These are phyloP conservation scores for Leptographium lundbergii DNA, from an alignment of 2,329 filamentous ascomycete genomes.

Conservation along the genomic window DNA sequence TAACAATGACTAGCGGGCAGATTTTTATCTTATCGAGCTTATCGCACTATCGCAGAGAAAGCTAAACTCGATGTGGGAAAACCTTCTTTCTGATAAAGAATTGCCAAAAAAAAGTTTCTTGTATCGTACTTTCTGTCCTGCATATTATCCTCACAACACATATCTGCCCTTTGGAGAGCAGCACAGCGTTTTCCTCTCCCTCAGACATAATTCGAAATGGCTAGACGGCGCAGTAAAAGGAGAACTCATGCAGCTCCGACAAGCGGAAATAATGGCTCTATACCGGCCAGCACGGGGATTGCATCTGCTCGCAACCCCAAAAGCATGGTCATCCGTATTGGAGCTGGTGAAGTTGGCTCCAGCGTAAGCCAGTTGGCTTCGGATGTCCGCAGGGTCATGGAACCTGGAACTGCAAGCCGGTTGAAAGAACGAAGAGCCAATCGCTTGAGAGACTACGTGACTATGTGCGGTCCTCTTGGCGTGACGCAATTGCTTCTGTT, in stretches of 20 bases:
- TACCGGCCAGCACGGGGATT: slow-evolving; percentile 42
- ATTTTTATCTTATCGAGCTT: not conserved
- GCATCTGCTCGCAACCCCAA: slow-evolving; percentile 63
- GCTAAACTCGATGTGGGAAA: not conserved
- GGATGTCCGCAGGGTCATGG: slow-evolving; percentile 89
- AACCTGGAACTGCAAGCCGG: slow-evolving; percentile 81
- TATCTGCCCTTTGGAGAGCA: not conserved
- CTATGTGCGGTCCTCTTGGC: slow-evolving; percentile 89
- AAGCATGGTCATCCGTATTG: slow-evolving; percentile 97
- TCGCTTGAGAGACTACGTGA: slow-evolving; percentile 78
- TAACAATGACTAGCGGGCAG: not conserved
- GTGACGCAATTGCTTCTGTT: slow-evolving; percentile 90
- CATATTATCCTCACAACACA: not conserved
- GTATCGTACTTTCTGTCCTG: not conserved
- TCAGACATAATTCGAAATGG: slow-evolving; percentile 40
- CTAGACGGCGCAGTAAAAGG: slow-evolving; percentile 72
- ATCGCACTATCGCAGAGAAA: not conserved
- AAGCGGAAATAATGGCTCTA: slow-evolving; percentile 28
- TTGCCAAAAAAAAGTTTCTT: not conserved
- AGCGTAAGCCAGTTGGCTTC: slow-evolving; percentile 84
- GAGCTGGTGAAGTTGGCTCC: slow-evolving; percentile 82
- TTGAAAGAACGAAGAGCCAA: slow-evolving; percentile 85
- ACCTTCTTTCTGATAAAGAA: not conserved
- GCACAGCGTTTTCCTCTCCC: not conserved
- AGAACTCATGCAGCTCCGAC: slow-evolving; percentile 66